Percentiles rank a stretch among this genome's conserved stretches.
Evolutionary conservation across 2,329 filamentous ascomycete genomes (phyloP).

Genomic region (Macrophomina tecta): DNA sequence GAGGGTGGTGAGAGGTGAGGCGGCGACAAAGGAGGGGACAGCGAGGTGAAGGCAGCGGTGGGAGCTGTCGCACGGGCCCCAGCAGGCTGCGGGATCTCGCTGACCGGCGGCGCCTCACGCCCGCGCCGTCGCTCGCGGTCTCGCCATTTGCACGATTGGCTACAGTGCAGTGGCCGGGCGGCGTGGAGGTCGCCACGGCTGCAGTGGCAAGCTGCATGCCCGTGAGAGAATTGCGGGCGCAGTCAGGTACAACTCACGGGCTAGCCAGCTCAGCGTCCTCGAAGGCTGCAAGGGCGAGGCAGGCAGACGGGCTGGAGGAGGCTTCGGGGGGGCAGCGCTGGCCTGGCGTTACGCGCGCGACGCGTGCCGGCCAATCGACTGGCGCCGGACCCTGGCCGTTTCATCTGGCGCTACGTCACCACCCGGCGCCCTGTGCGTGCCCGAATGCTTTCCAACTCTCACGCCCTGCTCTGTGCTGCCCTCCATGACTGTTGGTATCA

Average conservation of each 20-base stretch:
- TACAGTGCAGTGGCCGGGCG: not conserved
- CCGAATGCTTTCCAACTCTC: not conserved
- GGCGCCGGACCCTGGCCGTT: constrained; percentile 15
- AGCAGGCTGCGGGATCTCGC: not conserved
- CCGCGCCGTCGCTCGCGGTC: not conserved
- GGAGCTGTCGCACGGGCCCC: not conserved
- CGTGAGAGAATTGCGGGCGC: not conserved
- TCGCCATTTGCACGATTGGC: not conserved
- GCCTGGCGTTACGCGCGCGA: constrained; percentile 22
- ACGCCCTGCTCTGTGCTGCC: not conserved
- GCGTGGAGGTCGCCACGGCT: not conserved
- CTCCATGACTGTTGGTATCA: constrained; percentile 8
- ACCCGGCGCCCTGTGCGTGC: constrained; percentile 18
- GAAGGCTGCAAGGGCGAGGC: constrained; percentile 9
- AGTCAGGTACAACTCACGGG: not conserved
- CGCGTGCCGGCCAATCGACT: constrained; percentile 10
- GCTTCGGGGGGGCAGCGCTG: not conserved
- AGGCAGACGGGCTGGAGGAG: not conserved
- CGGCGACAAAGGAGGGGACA: constrained; percentile 19
- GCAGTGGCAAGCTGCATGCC: not conserved
- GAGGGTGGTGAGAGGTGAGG: not conserved
- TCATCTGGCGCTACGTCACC: constrained; percentile 25
- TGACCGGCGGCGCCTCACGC: constrained; percentile 15
- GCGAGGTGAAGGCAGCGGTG: constrained; percentile 11
- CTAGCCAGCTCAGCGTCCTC: constrained; percentile 11